These are phyloP conservation scores for Trichoderma semiorbis DNA, from an alignment of 2,329 filamentous ascomycete genomes.

Conservation along the genomic window DNA sequence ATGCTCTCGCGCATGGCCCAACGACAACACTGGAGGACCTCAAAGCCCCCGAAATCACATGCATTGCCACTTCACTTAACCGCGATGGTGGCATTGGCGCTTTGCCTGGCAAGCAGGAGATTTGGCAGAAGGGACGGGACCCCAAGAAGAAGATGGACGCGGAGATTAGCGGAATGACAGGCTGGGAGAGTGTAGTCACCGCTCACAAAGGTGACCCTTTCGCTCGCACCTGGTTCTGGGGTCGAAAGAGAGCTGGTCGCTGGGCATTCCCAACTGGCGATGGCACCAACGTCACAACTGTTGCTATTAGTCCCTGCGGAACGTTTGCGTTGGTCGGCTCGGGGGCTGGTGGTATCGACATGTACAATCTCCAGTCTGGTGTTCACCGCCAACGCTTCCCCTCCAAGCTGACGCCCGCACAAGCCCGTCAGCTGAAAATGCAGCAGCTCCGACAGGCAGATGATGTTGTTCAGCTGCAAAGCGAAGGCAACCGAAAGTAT, in stretches of 20 bases:
- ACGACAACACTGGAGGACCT: constrained; percentile 67
- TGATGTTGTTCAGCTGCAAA: constrained; percentile 53
- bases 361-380: constrained; percentile 96
- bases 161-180: constrained; percentile 72
- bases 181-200: constrained; percentile 96
- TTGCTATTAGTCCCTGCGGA: constrained; percentile 86
- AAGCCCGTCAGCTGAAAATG: constrained; percentile 71
- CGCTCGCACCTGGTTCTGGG: constrained; percentile 98
- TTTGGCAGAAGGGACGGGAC: constrained; percentile 76
- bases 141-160: constrained; percentile 63
- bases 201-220: constrained; percentile 81
- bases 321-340: constrained; percentile 92
- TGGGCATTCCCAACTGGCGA: constrained; percentile 92
- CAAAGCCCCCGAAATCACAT: constrained; percentile 88
- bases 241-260: constrained; percentile 83
- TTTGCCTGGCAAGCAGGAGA: constrained; percentile 69
- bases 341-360: constrained; percentile 76
- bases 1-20: constrained; percentile 55
- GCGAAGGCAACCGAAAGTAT: constrained; percentile 42
- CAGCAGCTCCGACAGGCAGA: constrained; percentile 59
- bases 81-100: constrained; percentile 91
- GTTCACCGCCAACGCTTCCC: constrained; percentile 85
- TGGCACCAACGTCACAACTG: constrained; percentile 75
- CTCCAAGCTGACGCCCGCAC: constrained; percentile 69
- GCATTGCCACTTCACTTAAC: constrained; percentile 86